Base-by-base conservation (phyloP, 306 rosid species). In the Citrullus mucosospermus region DNA sequence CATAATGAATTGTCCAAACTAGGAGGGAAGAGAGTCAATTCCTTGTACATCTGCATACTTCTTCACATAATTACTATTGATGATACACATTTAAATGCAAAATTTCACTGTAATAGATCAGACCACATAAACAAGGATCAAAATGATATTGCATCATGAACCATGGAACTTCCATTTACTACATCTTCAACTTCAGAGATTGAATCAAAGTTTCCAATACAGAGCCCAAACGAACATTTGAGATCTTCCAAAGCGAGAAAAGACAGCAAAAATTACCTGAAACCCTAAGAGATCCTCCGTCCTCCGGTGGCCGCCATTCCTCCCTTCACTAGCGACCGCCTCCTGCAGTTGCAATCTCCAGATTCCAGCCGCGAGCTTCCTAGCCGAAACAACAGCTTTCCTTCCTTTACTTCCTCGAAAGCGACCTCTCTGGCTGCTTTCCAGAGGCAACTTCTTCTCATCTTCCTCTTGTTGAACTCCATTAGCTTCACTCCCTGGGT, bases 291-390 rank as follows among this genome's bases (percentile, higher is more conserved):
- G 85, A 61, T 66, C 75, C 44, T 78, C 75, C 38, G 4, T 78
- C 63, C 53, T 54, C 3, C 81, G 76, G 50, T 30, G 62, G 48
- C 75, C 82, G 8, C 77, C 82, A 20, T 75, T 81, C 78, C 76
- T 77, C 53, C 67, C 81, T 14, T 79, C 89, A 43, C 83, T 78
- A 55, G 79, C 62, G 2, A 61, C 81, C 13, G 72, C 80, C 75
- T 90, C 95, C 84, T 94, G 97, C 30, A 83, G 56, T 88, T 89
- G 98, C 46, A 90, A 36, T 88, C 95, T 84, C 98, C 98, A 94
- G 1, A 94, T 78, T 7, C 87, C 95, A 6, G 97, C 97, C 8
- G 92, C 97, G 63, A 94, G 90, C 87, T 92, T 94, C 87, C 98
- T 87, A 10, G 89, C 93, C 28, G 98, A 94, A 61, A 94, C 81